Evolutionary conservation across 495 filamentous ascomycete genomes (phyloP), one percentile per base, ranked within the genome.

Genomic region (Annulohypoxylon stygium): DNA sequence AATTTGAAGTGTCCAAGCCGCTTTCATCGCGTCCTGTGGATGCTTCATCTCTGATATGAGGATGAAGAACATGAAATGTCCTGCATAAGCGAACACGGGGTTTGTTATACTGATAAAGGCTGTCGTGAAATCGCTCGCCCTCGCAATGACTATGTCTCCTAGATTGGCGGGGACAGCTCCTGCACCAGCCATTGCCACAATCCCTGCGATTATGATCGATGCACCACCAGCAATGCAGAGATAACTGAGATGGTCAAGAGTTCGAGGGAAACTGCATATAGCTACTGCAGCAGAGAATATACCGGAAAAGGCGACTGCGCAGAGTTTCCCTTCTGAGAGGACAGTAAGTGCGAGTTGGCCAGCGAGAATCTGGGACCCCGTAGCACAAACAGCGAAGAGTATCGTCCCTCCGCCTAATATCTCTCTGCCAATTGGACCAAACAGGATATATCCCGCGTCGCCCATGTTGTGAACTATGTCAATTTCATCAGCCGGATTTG

Each of bases 31-130:
- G 61, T 90, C 87, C 39, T 81, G 71, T 3, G 90, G 89, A 0
- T 84, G 77, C 59, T 86, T 83, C 83, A 93, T 88, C 71, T 93
- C 91, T 16, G 88, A 86, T 43, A 90, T 88, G 60, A 93, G 85
- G 59, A 84, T 86, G 81, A 92, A 92, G 83, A 92, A 93, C 36
- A 87, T 85, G 59, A 90, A 87, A 76, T 93, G 90, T 1, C 89
- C 90, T 59, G 88, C 85, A 61, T 85, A 88, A 37, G 90, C 88
- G 61, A 92, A 89, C 43, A 91, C 86, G 14, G 91, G 88, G 69
- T 91, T 91, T 66, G 88, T 88, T 4, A 90, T 83, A 0, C 86
- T 86, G 26, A 88, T 78, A 67, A 92, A 84, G 12, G 76, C 82
- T 11, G 78, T 66, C 9, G 75, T 55, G 45, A 79, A 78, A 50